Conservation (phyloP, 2,329 filamentous ascomycete genomes). For the Nannizziopsis arthrosporioides region DNA sequence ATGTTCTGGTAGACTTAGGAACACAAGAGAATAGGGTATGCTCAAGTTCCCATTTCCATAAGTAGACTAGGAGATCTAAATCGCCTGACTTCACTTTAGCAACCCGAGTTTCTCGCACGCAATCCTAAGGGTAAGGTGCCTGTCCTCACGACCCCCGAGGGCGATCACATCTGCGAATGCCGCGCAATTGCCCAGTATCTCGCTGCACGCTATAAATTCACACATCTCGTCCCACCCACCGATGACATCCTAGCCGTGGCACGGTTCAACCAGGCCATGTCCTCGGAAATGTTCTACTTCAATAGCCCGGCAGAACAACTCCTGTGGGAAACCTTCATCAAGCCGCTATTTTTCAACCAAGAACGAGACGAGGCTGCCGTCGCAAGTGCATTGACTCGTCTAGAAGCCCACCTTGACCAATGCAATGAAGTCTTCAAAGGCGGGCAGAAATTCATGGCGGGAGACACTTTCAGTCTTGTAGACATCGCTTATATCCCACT, state of each 20-base stretch:
- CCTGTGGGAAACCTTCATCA: slow-evolving; percentile 37
- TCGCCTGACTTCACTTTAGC: slow-evolving; percentile 13
- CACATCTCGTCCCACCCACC: slow-evolving; percentile 29
- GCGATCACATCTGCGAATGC: slow-evolving; percentile 39
- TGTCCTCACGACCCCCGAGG: slow-evolving; percentile 29
- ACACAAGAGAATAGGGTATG: slow-evolving; percentile 35
- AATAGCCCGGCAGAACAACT: slow-evolving; percentile 35
- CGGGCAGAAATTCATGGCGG: slow-evolving; percentile 34
- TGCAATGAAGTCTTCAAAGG: slow-evolving; percentile 15
- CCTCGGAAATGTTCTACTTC: slow-evolving; percentile 35
- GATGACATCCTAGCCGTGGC: slow-evolving; percentile 33
- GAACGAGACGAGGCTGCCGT: slow-evolving; percentile 33
- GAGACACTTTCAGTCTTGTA: slow-evolving; percentile 33
- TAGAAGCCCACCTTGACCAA: slow-evolving; percentile 37
- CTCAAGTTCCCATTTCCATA: slow-evolving; percentile 16
- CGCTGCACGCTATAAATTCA: slow-evolving; percentile 36
- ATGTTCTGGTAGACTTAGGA: slow-evolving; percentile 30
- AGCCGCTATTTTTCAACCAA: slow-evolving; percentile 35
- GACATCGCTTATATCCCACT: slow-evolving; percentile 41
- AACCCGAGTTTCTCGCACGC: slow-evolving; percentile 18
- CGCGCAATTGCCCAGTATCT: slow-evolving; percentile 41
- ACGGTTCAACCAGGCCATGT: slow-evolving; percentile 37
- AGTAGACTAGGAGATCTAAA: background rate
- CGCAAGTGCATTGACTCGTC: slow-evolving; percentile 26
- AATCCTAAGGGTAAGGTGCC: slow-evolving; percentile 37